A percentile compares a stretch with the other conserved stretches of the same genome.
These are phyloP conservation scores for Plasmodium berghei DNA, from an alignment of 169 alveolate species.

Conservation along the genomic window DNA sequence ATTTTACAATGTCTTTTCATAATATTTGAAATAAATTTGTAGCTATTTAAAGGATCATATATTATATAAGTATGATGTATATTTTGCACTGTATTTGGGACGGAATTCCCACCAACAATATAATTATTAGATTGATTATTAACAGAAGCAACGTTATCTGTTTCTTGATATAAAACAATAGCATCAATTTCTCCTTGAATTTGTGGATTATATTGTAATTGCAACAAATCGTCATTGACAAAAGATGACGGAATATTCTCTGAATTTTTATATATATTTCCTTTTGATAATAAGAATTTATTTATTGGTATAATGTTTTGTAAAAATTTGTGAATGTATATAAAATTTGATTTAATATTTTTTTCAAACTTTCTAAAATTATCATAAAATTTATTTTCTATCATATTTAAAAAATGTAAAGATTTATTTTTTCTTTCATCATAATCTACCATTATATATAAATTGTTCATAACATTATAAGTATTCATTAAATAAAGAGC, in stretches of 20 bases:
- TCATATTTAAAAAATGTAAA: constrained; percentile 50
- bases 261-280: constrained; percentile 31
- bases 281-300: constrained; percentile 43
- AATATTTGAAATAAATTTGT: not conserved
- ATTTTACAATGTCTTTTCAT: constrained; percentile 29
- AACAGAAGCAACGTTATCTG: not conserved
- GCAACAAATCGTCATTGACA: constrained; percentile 17
- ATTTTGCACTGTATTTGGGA: not conserved
- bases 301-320: constrained; percentile 57
- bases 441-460: constrained; percentile 40
- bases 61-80: constrained; percentile 7
- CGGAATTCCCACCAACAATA: too few relatives aligned
- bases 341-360: constrained; percentile 40
- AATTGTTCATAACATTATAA: constrained; percentile 27
- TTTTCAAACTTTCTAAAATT: constrained; percentile 66
- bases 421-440: constrained; percentile 75
- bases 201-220: constrained; percentile 18
- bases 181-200: constrained; percentile 6
- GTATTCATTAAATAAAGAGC: constrained; percentile 61
- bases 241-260: constrained; percentile 26
- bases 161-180: constrained; percentile 35
- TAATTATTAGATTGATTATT: not conserved
- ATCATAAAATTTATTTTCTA: constrained; percentile 73
- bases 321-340: constrained; percentile 43
- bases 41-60: constrained; percentile 18